Evolutionary conservation across 1,284 basidiomycete genomes (phyloP).

Genomic region (Acaromyces ingoldii): DNA sequence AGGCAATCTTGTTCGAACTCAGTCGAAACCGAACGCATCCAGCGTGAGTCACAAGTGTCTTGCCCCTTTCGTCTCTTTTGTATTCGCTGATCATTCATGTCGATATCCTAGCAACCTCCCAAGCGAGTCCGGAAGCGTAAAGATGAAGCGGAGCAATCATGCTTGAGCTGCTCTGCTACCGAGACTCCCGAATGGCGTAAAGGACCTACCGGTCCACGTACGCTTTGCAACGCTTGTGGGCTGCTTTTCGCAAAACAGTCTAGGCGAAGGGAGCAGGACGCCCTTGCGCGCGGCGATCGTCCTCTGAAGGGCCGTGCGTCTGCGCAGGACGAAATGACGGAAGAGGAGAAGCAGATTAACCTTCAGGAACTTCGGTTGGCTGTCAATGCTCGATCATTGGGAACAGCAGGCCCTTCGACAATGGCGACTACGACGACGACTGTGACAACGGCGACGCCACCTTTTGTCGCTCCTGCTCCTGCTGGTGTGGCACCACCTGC

Average conservation of each 20-base stretch:
- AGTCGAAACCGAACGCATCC: too few relatives aligned
- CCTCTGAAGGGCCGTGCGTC: neutral
- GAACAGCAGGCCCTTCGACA: too few relatives aligned
- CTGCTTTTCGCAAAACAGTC: constrained; percentile 23
- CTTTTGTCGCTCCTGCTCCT: too few relatives aligned
- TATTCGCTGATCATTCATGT: too few relatives aligned
- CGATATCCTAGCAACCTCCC: too few relatives aligned
- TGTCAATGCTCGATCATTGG: constrained; percentile 1
- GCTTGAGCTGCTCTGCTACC: constrained; percentile 19
- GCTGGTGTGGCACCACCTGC: too few relatives aligned
- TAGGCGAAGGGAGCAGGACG: constrained; percentile 13
- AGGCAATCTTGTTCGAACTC: too few relatives aligned
- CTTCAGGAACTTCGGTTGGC: neutral
- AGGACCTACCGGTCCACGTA: constrained; percentile 21
- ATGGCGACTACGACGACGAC: too few relatives aligned
- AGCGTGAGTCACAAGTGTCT: too few relatives aligned
- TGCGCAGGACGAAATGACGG: neutral
- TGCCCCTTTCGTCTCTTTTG: too few relatives aligned
- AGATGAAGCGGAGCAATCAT: constrained; percentile 13
- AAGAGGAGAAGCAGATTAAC: neutral
- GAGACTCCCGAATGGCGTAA: constrained; percentile 26
- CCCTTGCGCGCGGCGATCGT: constrained; percentile 4
- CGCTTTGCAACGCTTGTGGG: constrained; percentile 26
- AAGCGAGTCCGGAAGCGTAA: constrained; percentile 1
- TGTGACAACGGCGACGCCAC: too few relatives aligned